Conservation (phyloP, 2,329 filamentous ascomycete species). For the Pseudomassariella vexata region DNA sequence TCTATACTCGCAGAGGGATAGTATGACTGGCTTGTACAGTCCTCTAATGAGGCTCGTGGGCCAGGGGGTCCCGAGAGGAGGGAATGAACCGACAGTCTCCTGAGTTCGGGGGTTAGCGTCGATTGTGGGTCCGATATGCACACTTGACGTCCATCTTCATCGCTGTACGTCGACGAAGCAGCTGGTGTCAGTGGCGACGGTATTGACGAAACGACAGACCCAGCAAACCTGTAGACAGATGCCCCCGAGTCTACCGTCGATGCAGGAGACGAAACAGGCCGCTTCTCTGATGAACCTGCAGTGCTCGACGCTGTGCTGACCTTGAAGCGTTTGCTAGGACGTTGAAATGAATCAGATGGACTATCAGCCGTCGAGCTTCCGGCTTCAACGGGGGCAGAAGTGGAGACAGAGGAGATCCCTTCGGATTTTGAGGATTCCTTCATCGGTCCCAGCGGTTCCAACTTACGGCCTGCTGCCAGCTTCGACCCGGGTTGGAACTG, state of each 20-base stretch:
- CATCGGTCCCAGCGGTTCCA: slow-evolving; percentile 21
- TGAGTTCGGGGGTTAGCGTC: slow-evolving; percentile 17
- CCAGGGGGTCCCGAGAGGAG: slow-evolving; percentile 49
- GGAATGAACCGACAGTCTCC: slow-evolving; percentile 58
- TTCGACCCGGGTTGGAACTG: slow-evolving; percentile 23
- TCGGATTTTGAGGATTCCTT: slow-evolving; percentile 13
- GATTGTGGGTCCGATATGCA: slow-evolving; percentile 13
- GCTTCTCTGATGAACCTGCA: slow-evolving; percentile 16
- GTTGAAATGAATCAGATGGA: slow-evolving; percentile 15
- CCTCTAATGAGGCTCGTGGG: slow-evolving; percentile 15
- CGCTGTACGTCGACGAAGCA: slow-evolving; percentile 31
- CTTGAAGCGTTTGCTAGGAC: slow-evolving; percentile 21
- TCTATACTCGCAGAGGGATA: slow-evolving; percentile 17
- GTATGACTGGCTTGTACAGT: slow-evolving; percentile 15
- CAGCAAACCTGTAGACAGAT: slow-evolving; percentile 16
- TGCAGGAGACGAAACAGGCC: slow-evolving; percentile 23
- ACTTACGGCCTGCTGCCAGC: slow-evolving; percentile 18
- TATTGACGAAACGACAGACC: slow-evolving; percentile 18
- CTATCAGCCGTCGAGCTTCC: slow-evolving; percentile 11
- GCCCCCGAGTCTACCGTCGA: slow-evolving; percentile 22
- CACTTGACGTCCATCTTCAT: slow-evolving; percentile 25
- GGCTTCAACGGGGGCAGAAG: slow-evolving; percentile 14
- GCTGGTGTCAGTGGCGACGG: slow-evolving; percentile 33
- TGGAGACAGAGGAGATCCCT: slow-evolving; percentile 7
- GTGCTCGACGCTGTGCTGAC: slow-evolving; percentile 15